Evolutionary conservation across 225 moss, liverwort and hornwort genomes (phyloP), one percentile per base, ranked within the genome.

Genomic region (Asterella californica): DNA sequence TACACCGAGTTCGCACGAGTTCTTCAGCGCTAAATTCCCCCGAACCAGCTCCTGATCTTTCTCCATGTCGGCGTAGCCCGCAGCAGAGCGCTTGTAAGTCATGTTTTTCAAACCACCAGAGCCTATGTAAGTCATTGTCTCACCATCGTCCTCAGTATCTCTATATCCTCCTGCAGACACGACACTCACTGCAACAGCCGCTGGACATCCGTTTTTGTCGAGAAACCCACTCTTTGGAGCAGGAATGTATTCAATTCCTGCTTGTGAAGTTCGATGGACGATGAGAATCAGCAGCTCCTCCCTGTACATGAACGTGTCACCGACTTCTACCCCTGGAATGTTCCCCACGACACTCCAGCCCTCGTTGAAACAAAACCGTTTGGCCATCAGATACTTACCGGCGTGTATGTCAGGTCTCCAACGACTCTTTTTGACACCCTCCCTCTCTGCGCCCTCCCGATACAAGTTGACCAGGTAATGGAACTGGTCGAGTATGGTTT

Each of bases 291-390:
- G 55, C 63, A 83, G 54, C 62, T 83, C 79, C 62, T 46, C 52
- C 27, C 83, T 30, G 61, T 50, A 83, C 2, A 4, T 38, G 63
- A 83, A 83, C 27, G 17, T 62, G 60, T 83, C 60, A 18, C 83
- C 83, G 0, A 83, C 79, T 66, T 66, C 64, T 0, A 83, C 79
- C 6, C 83, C 83, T 6, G 83, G 83, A 37, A 83, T 79, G 50
- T 29, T 21, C 36, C 83, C 83, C 0, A 46, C 42, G 7, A 79
- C 25, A 47, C 79, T 57, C 34, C 37, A 47, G 25, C 79, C 71
- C 37, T 72, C 52, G 57, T 79, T 79, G 55, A 79, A 57, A 42
- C 79, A 72, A 24, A 79, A 72, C 19, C 53, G 6, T 46, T 59
- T 71, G 1, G 34, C n/a, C 70, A 70, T 70, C 17, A 79, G 53